These are phyloP conservation scores for Coemansia furcata DNA, from an alignment of 192 early-diverging fungal genomes.

Conservation along the genomic window DNA sequence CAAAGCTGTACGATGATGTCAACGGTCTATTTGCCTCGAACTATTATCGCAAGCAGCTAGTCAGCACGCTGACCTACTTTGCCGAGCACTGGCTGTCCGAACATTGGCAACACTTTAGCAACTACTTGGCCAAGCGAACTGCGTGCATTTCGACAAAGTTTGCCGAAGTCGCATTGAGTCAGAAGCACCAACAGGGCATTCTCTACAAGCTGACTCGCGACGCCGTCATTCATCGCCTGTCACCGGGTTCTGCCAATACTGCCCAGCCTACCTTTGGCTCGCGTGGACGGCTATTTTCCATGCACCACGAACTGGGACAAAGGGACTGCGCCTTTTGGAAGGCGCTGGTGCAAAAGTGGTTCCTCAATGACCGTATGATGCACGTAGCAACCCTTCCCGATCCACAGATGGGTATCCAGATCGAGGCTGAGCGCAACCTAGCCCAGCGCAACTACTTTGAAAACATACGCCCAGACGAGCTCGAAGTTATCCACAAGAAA, in stretches of 20 bases:
- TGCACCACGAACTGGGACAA: conserved; percentile 35
- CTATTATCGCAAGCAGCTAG: conserved; percentile 45
- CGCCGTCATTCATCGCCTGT: conserved; percentile 43
- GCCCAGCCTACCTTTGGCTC: conserved; percentile 55
- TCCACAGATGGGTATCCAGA: conserved; percentile 38
- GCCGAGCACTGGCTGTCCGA: conserved; percentile 39
- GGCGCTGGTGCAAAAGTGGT: conserved; percentile 42
- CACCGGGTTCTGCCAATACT: conserved; percentile 17
- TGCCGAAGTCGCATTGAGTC: conserved; percentile 56
- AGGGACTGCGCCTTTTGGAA: conserved; percentile 32
- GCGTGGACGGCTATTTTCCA: conserved; percentile 54
- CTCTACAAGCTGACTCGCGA: conserved; percentile 54
- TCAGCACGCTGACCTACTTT: conserved; percentile 42
- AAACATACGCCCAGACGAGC: conserved; percentile 16
- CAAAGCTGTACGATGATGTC: conserved; percentile 45
- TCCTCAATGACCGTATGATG: conserved; percentile 28
- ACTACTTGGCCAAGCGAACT: conserved; percentile 50
- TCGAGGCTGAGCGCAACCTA: conserved; percentile 50
- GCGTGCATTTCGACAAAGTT: conserved; percentile 59
- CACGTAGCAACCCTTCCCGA: conserved; percentile 48
- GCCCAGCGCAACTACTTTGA: conserved; percentile 40
- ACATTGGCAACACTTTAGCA: conserved; percentile 28
- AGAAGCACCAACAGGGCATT: conserved; percentile 16
- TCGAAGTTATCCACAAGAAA: conserved; percentile 32
- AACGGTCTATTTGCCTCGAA: conserved; percentile 40